Conservation (phyloP, 2,329 filamentous ascomycete genomes). For the Penicillium janthinellum region DNA sequence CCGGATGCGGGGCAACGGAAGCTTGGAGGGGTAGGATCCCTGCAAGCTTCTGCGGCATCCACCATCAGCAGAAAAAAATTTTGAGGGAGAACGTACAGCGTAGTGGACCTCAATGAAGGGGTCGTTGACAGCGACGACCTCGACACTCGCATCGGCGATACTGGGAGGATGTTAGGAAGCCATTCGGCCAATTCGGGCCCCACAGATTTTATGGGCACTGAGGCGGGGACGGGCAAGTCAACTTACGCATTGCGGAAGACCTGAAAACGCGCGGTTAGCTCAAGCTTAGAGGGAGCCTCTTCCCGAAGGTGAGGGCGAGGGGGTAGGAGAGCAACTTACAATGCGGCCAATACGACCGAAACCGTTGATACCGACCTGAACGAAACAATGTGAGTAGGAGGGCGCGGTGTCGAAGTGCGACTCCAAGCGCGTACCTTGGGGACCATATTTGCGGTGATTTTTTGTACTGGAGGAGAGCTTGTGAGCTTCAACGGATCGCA, state of each 20-base stretch:
- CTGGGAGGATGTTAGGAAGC: conserved; percentile 43
- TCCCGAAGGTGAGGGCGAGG: neutral
- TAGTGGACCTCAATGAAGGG: conserved; percentile 98
- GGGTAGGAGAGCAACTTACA: conserved; percentile 46
- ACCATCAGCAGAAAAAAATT: neutral
- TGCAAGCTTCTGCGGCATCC: neutral
- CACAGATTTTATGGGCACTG: neutral
- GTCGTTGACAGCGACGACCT: conserved; percentile 97
- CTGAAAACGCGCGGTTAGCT: conserved; percentile 37
- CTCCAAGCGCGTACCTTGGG: conserved; percentile 33
- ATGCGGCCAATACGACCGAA: conserved; percentile 99
- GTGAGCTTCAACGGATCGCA: conserved; percentile 26
- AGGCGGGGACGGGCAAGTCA: neutral
- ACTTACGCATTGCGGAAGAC: conserved; percentile 95
- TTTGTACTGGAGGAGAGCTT: conserved; percentile 32
- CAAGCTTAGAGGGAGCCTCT: neutral
- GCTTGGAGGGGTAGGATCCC: neutral
- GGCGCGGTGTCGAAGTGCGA: neutral
- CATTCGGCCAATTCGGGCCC: conserved; percentile 1
- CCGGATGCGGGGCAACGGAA: neutral
- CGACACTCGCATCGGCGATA: conserved; percentile 82
- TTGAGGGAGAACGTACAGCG: conserved; percentile 70
- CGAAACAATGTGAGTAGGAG: conserved; percentile 4
- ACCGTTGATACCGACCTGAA: conserved; percentile 94
- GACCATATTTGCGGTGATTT: conserved; percentile 37